phyloP scores from a whole-genome alignment of 176 grass and related monocot species.

The Dactylis glomerata region DNA sequence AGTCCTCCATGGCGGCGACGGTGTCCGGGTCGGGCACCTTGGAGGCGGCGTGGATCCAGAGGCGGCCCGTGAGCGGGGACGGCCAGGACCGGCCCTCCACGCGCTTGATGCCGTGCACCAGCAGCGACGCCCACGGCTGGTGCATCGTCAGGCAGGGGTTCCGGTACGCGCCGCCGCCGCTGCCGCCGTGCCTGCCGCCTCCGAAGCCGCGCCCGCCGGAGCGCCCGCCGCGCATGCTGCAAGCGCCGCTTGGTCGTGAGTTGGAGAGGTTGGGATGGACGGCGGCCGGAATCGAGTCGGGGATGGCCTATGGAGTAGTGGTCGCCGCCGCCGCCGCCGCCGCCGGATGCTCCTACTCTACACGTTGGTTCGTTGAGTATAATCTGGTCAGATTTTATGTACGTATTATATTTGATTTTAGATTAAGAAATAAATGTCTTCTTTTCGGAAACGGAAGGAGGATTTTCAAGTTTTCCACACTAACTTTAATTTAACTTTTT shows the following conservation, averaged over 20 bases:
- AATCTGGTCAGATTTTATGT: too few species aligned
- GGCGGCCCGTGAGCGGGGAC: conserved; percentile 64
- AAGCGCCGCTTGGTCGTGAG: background rate
- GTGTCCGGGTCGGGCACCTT: conserved; percentile 78
- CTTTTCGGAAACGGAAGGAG: too few species aligned
- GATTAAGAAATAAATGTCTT: too few species aligned
- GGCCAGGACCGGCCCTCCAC: conserved; percentile 93
- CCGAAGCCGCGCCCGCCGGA: background rate
- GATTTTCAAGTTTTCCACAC: too few species aligned
- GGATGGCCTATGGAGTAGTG: too few species aligned
- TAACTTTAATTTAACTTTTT: too few species aligned
- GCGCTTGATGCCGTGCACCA: conserved; percentile 93
- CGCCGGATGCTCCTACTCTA: background rate
- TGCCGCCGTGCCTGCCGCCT: conserved; percentile 4
- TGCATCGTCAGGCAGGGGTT: conserved; percentile 97
- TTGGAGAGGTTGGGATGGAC: background rate
- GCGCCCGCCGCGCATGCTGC: background rate
- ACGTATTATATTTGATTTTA: too few species aligned
- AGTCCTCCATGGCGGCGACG: conserved; percentile 81
- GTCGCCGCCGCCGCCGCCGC: background rate
- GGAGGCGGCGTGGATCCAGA: conserved; percentile 87
- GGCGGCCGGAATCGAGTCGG: background rate
- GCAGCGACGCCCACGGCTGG: conserved; percentile 92
- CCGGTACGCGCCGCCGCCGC: conserved; percentile 24
- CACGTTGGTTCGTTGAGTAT: too few species aligned